Evolutionary conservation across 2,329 filamentous ascomycete species (phyloP).

Genomic region (Diplodia mutila): DNA sequence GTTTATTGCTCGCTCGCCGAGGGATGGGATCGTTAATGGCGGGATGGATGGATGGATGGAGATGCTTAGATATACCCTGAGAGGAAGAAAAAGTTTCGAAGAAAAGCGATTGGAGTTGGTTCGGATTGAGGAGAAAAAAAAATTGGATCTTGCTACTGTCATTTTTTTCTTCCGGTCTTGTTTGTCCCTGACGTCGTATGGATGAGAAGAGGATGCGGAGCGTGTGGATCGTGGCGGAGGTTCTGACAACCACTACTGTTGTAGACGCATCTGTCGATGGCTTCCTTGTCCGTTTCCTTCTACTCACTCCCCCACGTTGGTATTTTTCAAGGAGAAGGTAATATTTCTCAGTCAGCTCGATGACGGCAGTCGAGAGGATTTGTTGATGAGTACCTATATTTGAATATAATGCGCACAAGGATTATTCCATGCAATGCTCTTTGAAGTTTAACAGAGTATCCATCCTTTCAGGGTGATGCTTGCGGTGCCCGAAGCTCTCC

Average conservation of each 20-base stretch:
- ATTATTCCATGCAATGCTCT: no score
- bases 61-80: neutral
- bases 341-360: neutral
- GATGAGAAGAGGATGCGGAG: no score
- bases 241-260: neutral
- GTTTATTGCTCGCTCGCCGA: neutral
- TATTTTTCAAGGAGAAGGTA: neutral
- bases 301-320: neutral
- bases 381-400: no score
- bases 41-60: neutral
- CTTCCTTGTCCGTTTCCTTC: no score
- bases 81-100: neutral
- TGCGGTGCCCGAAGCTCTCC: no score
- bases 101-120: neutral
- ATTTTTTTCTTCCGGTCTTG: neutral
- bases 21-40: neutral
- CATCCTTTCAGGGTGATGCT: no score
- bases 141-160: neutral
- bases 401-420: no score
- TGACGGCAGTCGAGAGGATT: neutral
- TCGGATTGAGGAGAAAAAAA: neutral
- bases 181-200: neutral
- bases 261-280: neutral
- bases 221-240: no score
- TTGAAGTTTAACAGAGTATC: no score